These are phyloP conservation scores for Astrephomene gubernaculifera DNA, from an alignment of 139 green algal genomes.

Conservation along the genomic window DNA sequence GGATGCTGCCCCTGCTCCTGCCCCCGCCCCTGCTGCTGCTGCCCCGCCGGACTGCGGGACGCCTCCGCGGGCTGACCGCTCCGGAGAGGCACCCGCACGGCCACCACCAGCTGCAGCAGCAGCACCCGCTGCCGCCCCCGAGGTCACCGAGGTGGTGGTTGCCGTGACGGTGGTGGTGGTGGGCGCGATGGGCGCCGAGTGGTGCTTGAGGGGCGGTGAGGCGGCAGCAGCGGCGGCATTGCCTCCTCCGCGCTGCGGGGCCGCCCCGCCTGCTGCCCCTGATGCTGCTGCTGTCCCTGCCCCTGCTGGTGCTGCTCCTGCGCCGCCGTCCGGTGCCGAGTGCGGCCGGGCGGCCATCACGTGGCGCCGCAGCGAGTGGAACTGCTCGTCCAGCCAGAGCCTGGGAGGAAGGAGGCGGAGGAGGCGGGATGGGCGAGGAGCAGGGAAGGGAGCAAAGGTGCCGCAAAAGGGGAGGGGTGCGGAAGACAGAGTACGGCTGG, in stretches of 20 bases:
- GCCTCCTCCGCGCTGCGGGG: neutral
- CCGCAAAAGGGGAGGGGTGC: neutral
- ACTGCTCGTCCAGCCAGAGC: conserved; percentile 45
- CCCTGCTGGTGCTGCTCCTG: too few relatives aligned
- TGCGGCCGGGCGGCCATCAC: neutral
- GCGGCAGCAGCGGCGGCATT: neutral
- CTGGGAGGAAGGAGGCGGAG: neutral
- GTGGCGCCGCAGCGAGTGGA: conserved; percentile 13
- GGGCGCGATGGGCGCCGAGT: neutral
- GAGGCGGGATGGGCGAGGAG: neutral
- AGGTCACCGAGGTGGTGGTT: neutral
- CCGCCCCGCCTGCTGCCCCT: too few relatives aligned
- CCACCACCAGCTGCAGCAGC: neutral
- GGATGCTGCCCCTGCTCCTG: neutral
- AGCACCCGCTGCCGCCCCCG: neutral
- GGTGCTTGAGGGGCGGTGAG: neutral
- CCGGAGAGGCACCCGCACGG: neutral
- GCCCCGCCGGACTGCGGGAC: neutral
- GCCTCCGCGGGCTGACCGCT: neutral
- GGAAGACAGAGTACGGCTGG: neutral
- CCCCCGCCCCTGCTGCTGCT: neutral
- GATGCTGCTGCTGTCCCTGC: too few relatives aligned
- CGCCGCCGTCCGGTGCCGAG: neutral
- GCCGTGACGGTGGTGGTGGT: too few relatives aligned
- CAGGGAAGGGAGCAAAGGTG: neutral